A percentile compares a stretch with the other conserved stretches of the same genome.
Evolutionary conservation across 1,284 basidiomycete species (phyloP).

Genomic region (Ustilago curta): DNA sequence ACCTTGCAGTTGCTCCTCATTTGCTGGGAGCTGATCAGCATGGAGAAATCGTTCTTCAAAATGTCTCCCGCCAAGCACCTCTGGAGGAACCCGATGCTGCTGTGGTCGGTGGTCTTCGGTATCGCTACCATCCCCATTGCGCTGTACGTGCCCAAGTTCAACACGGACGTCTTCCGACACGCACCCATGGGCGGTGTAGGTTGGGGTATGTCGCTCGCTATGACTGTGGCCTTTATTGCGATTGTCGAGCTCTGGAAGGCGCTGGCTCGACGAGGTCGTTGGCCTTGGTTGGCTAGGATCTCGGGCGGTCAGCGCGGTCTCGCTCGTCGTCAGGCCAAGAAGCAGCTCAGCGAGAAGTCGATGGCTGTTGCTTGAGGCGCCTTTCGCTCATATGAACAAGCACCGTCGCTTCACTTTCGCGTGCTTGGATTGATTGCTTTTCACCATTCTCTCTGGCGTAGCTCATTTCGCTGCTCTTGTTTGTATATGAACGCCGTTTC

Average conservation of each 20-base stretch:
- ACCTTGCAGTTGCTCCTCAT: conserved; percentile 60
- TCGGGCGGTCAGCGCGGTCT: conserved; percentile 57
- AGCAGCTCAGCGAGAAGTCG: conserved; percentile 24
- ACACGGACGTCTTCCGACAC: conserved; percentile 60
- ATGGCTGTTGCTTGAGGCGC: conserved; percentile 10
- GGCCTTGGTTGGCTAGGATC: conserved; percentile 60
- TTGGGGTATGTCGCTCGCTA: conserved; percentile 59
- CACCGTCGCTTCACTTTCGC: neutral
- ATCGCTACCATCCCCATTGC: conserved; percentile 57
- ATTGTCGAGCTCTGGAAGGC: conserved; percentile 62
- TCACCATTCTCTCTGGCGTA: too few relatives aligned
- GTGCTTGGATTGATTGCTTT: too few relatives aligned
- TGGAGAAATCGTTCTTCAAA: conserved; percentile 59
- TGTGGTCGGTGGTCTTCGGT: conserved; percentile 60
- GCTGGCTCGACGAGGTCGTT: conserved; percentile 52
- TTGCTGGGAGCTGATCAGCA: conserved; percentile 63
- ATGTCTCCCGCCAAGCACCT: conserved; percentile 56
- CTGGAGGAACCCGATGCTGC: conserved; percentile 58
- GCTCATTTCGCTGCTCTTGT: too few relatives aligned
- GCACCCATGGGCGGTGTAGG: conserved; percentile 53
- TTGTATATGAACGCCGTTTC: too few relatives aligned
- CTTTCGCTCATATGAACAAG: too few relatives aligned
- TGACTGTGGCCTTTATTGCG: conserved; percentile 47
- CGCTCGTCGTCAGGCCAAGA: conserved; percentile 39
- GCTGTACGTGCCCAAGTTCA: conserved; percentile 63